These are phyloP conservation scores for Rhododendron ferrugineum DNA, from an alignment of 148 eudicot genomes.

Conservation along the genomic window DNA sequence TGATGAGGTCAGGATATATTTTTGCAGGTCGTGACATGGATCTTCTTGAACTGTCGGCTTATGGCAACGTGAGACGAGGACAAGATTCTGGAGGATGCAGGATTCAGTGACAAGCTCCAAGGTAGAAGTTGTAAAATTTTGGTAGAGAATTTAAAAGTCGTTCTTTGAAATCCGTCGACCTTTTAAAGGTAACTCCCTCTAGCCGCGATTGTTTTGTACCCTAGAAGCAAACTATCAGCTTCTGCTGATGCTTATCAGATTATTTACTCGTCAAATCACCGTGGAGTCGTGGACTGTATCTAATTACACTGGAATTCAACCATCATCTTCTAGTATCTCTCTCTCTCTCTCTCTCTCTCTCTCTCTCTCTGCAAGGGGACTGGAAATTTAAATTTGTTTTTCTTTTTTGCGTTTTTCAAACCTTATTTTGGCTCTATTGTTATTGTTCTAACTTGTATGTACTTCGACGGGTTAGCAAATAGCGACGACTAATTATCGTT, in stretches of 20 bases:
- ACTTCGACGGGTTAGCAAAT: not conserved
- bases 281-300: not conserved
- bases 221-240: not conserved
- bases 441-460: too few species aligned
- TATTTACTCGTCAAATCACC: not conserved
- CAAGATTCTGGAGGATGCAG: constrained; percentile 84
- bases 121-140: not conserved
- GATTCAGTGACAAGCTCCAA: constrained; percentile 46
- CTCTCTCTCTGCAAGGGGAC: not conserved
- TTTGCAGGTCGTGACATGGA: constrained; percentile 89
- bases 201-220: not conserved
- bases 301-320: not conserved
- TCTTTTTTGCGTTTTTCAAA: not conserved
- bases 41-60: constrained; percentile 75
- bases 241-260: not conserved
- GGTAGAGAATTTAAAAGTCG: not conserved
- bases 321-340: not conserved
- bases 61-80: constrained; percentile 79
- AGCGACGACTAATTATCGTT: not conserved
- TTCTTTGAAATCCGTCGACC: not conserved
- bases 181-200: not conserved
- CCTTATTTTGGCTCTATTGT: not conserved
- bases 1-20: not conserved
- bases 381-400: not conserved
- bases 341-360: not conserved